Evolutionary conservation across 805 yeast genomes (phyloP).

Genomic region (Candida pseudofarinosa): DNA sequence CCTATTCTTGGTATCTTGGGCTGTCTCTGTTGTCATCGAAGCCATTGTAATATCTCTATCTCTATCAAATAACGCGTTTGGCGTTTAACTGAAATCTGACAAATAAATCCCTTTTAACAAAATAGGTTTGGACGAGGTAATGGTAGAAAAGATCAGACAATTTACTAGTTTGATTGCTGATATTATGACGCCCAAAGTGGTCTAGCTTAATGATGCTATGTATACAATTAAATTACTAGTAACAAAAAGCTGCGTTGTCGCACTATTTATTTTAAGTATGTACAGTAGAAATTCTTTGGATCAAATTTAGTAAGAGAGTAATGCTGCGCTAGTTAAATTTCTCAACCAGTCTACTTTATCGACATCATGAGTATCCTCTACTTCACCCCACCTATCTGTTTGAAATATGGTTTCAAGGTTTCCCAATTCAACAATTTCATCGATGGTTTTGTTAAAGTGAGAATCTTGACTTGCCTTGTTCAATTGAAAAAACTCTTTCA

Average conservation of each 20-base stretch:
- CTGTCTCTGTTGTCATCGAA: conserved; percentile 1
- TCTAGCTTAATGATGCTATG: background rate
- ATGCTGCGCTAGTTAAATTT: conserved; percentile 73
- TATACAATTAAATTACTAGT: background rate
- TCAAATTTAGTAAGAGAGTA: conserved; percentile 24
- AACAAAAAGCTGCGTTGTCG: background rate
- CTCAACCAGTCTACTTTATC: conserved; percentile 86
- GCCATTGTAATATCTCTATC: background rate
- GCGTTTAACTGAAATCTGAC: background rate
- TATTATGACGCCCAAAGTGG: no score
- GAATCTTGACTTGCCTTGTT: conserved; percentile 27
- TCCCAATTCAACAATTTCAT: conserved; percentile 72
- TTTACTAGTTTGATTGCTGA: no score
- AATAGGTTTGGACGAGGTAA: no score
- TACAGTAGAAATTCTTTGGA: background rate
- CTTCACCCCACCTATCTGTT: conserved; percentile 94
- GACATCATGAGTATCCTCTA: conserved; percentile 98
- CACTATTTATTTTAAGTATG: conserved; percentile 2
- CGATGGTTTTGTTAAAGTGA: conserved; percentile 45
- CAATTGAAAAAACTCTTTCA: conserved; percentile 27
- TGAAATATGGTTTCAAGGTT: conserved; percentile 81
- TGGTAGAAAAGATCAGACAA: no score
- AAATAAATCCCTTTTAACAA: background rate
- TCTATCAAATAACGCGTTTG: background rate
- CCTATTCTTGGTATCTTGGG: background rate